phyloP scores from a whole-genome alignment of 176 grass and related monocot genomes.

The Puya raimondii region DNA sequence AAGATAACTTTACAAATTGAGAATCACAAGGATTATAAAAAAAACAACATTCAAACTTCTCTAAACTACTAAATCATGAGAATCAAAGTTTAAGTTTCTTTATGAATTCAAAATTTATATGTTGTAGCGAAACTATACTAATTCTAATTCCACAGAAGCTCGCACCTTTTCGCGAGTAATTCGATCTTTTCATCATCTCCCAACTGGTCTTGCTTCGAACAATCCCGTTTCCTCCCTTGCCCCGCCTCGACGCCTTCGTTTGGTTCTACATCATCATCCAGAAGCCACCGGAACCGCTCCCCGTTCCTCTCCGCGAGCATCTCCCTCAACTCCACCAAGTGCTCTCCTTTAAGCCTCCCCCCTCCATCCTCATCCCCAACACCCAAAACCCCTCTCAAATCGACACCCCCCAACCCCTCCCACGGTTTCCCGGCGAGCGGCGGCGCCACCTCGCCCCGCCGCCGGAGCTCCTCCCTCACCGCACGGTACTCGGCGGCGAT shows the following conservation, averaged over 20 bases:
- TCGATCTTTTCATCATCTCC: constrained; percentile 53
- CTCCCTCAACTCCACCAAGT: constrained; percentile 51
- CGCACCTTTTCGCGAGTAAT: constrained; percentile 57
- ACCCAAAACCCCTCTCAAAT: constrained; percentile 22
- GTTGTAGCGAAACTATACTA: no score
- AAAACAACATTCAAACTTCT: no score
- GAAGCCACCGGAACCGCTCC: constrained; percentile 44
- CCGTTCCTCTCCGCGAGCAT: constrained; percentile 61
- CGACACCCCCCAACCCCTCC: constrained; percentile 21
- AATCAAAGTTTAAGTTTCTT: no score
- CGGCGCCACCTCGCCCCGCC: background rate
- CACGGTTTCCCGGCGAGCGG: constrained; percentile 37
- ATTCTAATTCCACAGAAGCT: background rate
- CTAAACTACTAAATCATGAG: no score
- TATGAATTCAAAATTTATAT: no score
- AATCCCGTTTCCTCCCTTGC: background rate
- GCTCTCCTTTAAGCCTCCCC: constrained; percentile 18
- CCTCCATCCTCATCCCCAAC: constrained; percentile 5
- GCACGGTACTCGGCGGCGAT: constrained; percentile 53
- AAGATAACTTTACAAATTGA: background rate
- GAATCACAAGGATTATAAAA: no score
- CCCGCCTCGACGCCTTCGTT: constrained; percentile 13
- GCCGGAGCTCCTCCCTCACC: constrained; percentile 33
- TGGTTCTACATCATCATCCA: constrained; percentile 61
- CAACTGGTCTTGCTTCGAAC: constrained; percentile 8